Evolutionary conservation across 1,284 basidiomycete genomes (phyloP).

Genomic region (Naganishia sp.): DNA sequence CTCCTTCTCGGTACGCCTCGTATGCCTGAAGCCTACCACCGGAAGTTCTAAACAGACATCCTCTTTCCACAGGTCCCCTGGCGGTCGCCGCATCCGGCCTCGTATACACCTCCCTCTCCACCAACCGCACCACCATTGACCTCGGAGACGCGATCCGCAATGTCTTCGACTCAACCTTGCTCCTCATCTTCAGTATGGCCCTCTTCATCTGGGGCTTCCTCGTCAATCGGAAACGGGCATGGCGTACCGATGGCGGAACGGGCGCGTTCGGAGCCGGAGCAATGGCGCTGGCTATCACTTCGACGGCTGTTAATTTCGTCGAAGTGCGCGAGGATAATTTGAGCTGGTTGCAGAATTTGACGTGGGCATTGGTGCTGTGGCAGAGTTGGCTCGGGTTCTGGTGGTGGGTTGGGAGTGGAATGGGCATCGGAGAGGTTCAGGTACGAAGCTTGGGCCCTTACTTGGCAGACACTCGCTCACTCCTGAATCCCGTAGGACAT

Average conservation of each 20-base stretch:
- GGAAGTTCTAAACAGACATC: conserved; percentile 21
- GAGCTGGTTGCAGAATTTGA: conserved; percentile 78
- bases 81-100: conserved; percentile 81
- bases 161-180: conserved; percentile 92
- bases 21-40: background rate
- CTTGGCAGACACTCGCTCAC: background rate
- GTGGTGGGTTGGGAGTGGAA: conserved; percentile 95
- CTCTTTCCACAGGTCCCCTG: conserved; percentile 65
- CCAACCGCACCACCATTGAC: conserved; percentile 57
- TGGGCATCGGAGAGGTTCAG: conserved; percentile 61
- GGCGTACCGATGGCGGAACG: conserved; percentile 93
- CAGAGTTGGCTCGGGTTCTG: conserved; percentile 84
- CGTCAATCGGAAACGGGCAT: conserved; percentile 86
- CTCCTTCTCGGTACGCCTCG: conserved; percentile 68
- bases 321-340: conserved; percentile 82
- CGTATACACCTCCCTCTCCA: conserved; percentile 74
- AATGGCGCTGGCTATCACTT: conserved; percentile 71
- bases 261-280: conserved; percentile 88
- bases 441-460: conserved; percentile 34
- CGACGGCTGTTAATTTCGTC: conserved; percentile 79
- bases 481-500: conserved; percentile 42
- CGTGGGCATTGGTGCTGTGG: conserved; percentile 87
- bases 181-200: conserved; percentile 85
- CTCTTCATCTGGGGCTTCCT: conserved; percentile 91
- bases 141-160: conserved; percentile 81